phyloP scores from a whole-genome alignment of 305 asterid genomes.

The Fraxinus greggii region DNA sequence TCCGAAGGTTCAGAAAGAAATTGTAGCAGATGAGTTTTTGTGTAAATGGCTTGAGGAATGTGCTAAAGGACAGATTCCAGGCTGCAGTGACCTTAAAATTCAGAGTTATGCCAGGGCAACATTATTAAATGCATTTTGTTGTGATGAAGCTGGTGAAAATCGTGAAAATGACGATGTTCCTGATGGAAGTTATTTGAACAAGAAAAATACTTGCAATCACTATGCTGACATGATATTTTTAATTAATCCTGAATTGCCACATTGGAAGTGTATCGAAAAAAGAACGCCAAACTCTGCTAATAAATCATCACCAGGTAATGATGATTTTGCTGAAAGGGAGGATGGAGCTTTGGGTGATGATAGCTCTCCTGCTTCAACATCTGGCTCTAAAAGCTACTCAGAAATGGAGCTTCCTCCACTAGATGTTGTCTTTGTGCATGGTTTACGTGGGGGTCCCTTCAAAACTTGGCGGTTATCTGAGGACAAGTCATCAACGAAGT shows the following conservation, averaged over 20 bases:
- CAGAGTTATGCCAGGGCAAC: conserved; percentile 95
- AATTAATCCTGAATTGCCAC: conserved; percentile 81
- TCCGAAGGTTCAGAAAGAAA: conserved; percentile 74
- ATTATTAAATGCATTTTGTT: conserved; percentile 68
- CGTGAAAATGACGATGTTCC: conserved; percentile 37
- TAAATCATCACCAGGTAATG: conserved; percentile 34
- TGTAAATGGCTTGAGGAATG: conserved; percentile 93
- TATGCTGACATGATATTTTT: conserved; percentile 78
- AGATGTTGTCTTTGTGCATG: conserved; percentile 91
- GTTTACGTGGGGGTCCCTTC: conserved; percentile 97
- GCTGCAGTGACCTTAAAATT: conserved; percentile 86
- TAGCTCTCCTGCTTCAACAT: conserved; percentile 48
- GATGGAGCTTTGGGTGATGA: conserved; percentile 33
- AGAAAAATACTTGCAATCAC: conserved; percentile 44
- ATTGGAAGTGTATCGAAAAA: conserved; percentile 73
- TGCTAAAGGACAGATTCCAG: conserved; percentile 73
- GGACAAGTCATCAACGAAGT: conserved; percentile 91
- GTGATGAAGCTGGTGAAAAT: conserved; percentile 39
- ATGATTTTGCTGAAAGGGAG: conserved; percentile 43
- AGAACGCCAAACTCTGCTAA: conserved; percentile 30
- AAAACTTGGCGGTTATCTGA: conserved; percentile 97
- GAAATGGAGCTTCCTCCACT: conserved; percentile 55
- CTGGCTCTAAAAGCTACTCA: conserved; percentile 50
- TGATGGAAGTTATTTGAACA: conserved; percentile 33
- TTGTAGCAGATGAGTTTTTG: conserved; percentile 65